phyloP scores from a whole-genome alignment of 257 asterid species.

The Solanum pennellii region DNA sequence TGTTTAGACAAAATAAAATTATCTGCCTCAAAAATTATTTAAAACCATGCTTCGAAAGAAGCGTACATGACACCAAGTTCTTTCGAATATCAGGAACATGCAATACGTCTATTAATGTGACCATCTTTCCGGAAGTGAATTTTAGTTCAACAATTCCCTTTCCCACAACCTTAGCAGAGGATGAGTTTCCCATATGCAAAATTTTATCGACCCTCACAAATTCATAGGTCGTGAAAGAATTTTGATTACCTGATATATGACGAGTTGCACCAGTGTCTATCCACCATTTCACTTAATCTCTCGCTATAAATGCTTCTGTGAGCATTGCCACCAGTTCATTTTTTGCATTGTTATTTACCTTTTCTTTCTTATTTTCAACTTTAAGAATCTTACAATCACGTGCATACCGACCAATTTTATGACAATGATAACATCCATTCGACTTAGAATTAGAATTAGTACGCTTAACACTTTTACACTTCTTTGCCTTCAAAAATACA shows the following conservation, averaged over 20 bases:
- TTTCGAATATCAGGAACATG: too few species aligned
- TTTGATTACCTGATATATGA: background rate
- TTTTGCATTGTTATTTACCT: too few species aligned
- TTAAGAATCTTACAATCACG: background rate
- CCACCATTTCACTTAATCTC: background rate
- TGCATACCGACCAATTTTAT: background rate
- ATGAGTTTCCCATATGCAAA: too few species aligned
- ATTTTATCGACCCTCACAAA: background rate
- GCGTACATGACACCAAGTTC: too few species aligned
- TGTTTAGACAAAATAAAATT: too few species aligned
- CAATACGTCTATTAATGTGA: background rate
- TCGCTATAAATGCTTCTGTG: background rate
- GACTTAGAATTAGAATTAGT: background rate
- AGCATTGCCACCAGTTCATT: background rate
- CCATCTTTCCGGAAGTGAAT: background rate
- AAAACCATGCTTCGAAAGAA: too few species aligned
- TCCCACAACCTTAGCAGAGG: background rate
- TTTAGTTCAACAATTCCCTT: too few species aligned
- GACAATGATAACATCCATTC: background rate
- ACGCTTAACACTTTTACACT: too few species aligned
- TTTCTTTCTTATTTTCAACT: too few species aligned
- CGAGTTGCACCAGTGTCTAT: too few species aligned
- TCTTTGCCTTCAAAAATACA: fast-evolving
- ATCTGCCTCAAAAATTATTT: too few species aligned
- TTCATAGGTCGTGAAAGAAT: too few species aligned